Conservation (phyloP, 352 stramenopile species). For the Aphanomyces euteiches region DNA sequence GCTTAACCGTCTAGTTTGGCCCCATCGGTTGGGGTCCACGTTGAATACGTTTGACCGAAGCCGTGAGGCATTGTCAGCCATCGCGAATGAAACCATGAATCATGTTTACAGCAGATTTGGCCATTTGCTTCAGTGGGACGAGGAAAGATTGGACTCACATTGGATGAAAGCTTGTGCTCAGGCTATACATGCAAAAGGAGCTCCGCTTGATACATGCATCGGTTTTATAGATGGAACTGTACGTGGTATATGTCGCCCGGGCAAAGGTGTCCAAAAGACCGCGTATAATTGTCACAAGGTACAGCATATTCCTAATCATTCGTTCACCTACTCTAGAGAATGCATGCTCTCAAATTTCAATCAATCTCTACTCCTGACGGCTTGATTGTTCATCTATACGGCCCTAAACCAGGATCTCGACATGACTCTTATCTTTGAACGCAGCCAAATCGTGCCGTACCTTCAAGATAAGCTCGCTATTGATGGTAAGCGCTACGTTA, state of each 20-base stretch:
- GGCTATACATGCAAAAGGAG: neutral
- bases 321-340: conserved; percentile 1
- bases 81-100: neutral
- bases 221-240: conserved; percentile 13
- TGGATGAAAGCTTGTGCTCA: neutral
- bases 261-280: neutral
- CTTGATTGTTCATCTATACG: conserved; percentile 7
- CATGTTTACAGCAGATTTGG: neutral
- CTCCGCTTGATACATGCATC: neutral
- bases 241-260: neutral
- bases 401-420: conserved; percentile 2
- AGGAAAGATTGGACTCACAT: neutral
- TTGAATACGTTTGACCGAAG: neutral
- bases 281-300: conserved; percentile 8
- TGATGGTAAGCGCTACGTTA: neutral
- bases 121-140: neutral
- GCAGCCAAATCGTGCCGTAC: neutral
- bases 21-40: neutral
- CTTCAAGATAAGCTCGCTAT: neutral
- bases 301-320: neutral
- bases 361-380: neutral
- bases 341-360: conserved; percentile 10
- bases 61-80: neutral
- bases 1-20: neutral
- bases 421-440: neutral